Conservation (phyloP, 2,329 filamentous ascomycete genomes). For the Colletotrichum theobromicola region DNA sequence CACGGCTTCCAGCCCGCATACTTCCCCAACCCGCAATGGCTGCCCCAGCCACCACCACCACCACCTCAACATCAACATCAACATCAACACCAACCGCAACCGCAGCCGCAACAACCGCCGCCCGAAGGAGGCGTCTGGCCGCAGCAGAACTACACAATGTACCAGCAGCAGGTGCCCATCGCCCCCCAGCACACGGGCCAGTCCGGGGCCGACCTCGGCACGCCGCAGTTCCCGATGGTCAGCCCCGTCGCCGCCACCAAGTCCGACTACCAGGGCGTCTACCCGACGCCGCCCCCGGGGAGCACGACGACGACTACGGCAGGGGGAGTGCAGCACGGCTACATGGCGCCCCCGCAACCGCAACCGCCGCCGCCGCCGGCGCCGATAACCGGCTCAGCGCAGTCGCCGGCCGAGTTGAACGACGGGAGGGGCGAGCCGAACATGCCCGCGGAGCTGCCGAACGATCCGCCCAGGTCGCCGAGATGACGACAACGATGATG, state of each 20-base stretch:
- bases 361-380: not conserved
- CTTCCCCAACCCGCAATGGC: slow-evolving; percentile 15
- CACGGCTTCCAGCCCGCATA: slow-evolving; percentile 17
- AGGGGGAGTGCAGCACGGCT: not conserved
- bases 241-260: slow-evolving; percentile 15
- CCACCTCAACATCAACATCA: not conserved
- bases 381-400: not conserved
- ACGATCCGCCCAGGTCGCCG: slow-evolving; percentile 15
- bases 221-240: slow-evolving; percentile 23
- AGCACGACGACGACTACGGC: not conserved
- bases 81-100: not conserved
- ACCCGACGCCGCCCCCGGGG: slow-evolving; percentile 5
- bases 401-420: slow-evolving; percentile 17
- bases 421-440: slow-evolving; percentile 10
- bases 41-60: slow-evolving; percentile 2
- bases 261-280: slow-evolving; percentile 9
- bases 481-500: not conserved
- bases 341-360: not conserved
- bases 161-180: slow-evolving; percentile 24
- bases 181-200: slow-evolving; percentile 22
- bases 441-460: slow-evolving; percentile 20
- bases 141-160: slow-evolving; percentile 22
- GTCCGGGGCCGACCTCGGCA: slow-evolving; percentile 4
- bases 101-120: not conserved
- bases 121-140: slow-evolving; percentile 21